Evolutionary conservation across 2,329 filamentous ascomycete species (phyloP), one percentile per base, ranked within the genome.

Genomic region (Karstenula rhodostoma): DNA sequence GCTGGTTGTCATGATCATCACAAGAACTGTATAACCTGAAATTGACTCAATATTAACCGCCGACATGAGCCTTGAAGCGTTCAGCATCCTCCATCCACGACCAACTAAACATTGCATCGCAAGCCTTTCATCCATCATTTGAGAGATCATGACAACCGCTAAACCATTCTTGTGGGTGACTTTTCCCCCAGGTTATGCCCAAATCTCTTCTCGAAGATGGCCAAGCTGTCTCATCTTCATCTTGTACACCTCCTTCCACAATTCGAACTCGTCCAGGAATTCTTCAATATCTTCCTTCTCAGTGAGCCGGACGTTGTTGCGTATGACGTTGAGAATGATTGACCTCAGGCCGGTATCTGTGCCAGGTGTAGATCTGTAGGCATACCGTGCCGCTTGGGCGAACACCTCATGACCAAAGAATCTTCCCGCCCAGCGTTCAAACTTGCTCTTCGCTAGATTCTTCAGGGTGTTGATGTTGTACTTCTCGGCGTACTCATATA

Each of bases 301-400:
- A 6, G 57, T 48, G n/a, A 60, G 40, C 2, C 25, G 23, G 22
- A 61, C 47, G 44, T 72, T 68, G 27, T 63, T 7, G 60, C 59
- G 9, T 29, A 76, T 61, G 1, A 60, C 69, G 17, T 70, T 57
- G 9, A 65, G 62, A 1, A 73, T 66, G 2, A 70, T 65, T 35
- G 73, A 66, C 9, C 72, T 62, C 55, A 76, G 61, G 2, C 65
- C 72, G 19, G 65, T 71, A 56, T 75, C 70, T 1, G 3, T 70
- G n/a, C n/a, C 58, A 3, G 67, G 66, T 6, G 71, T 73, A 1
- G 61, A 61, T 15, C 62, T 61, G 32, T 68, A 75, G 4, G n/a
- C 57, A 17, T 60, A 44, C 12, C 66, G 57, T 17, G 71, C 69
- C 0, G 72, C 65, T 29, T 66, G 61, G 1, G 65, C 57, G 10